Percentiles rank a stretch among this genome's conserved stretches.
phyloP scores from a whole-genome alignment of 345 rosid species.

The Populus simonii region DNA sequence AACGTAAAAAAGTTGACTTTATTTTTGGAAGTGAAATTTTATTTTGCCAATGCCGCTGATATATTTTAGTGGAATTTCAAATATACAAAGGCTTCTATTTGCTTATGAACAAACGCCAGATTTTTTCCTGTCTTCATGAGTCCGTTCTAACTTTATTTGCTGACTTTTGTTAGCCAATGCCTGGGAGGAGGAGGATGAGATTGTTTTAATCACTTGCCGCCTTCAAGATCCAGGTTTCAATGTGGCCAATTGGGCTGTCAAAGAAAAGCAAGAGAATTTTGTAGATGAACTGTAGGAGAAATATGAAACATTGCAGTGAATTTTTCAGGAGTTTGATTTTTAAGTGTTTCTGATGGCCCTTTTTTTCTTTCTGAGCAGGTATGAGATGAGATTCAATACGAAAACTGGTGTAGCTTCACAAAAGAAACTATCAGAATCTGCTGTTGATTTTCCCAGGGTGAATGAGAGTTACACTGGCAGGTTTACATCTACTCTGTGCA shows the following conservation, averaged over 20 bases:
- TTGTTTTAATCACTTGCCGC: constrained; percentile 82
- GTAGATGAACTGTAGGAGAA: constrained; percentile 64
- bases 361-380: constrained; percentile 41
- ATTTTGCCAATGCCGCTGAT: not conserved
- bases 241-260: constrained; percentile 65
- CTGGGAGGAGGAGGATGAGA: constrained; percentile 97
- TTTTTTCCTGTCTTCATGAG: not conserved
- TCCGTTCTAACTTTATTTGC: constrained; percentile 20
- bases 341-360: constrained; percentile 14
- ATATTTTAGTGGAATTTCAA: not conserved
- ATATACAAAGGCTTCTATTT: not conserved
- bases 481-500: constrained; percentile 28
- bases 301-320: constrained; percentile 1
- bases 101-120: not conserved
- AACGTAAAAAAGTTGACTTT: not conserved
- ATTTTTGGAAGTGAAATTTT: not conserved
- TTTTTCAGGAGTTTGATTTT: not conserved
- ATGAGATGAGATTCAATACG: constrained; percentile 96
- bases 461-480: constrained; percentile 83
- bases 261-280: constrained; percentile 65
- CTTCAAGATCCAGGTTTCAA: constrained; percentile 72
- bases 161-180: constrained; percentile 63
- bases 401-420: constrained; percentile 77
- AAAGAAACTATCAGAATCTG: constrained; percentile 69
- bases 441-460: constrained; percentile 87